Evolutionary conservation across 2,329 filamentous ascomycete species (phyloP).

Genomic region (Cladorrhinum sp.): DNA sequence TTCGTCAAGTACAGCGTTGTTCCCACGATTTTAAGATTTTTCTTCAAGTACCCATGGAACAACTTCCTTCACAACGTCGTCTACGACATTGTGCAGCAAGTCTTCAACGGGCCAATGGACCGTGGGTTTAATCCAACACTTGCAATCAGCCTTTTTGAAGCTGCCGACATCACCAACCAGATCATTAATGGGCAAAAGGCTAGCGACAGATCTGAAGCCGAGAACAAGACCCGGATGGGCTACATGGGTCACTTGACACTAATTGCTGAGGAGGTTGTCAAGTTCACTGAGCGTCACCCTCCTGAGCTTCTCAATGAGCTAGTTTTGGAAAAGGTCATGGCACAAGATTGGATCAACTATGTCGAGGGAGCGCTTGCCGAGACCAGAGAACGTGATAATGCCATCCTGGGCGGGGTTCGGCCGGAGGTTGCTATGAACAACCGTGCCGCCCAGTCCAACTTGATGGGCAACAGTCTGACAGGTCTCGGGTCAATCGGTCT

Average conservation of each 20-base stretch:
- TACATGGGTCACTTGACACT: conserved; percentile 98
- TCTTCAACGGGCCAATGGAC: conserved; percentile 98
- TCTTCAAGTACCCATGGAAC: conserved; percentile 98
- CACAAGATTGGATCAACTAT: conserved; percentile 88
- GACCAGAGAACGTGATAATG: conserved; percentile 93
- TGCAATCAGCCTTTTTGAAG: conserved; percentile 89
- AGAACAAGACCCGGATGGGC: conserved; percentile 85
- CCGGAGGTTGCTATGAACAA: conserved; percentile 86
- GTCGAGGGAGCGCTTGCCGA: conserved; percentile 91
- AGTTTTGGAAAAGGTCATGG: conserved; percentile 85
- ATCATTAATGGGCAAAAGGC: conserved; percentile 88
- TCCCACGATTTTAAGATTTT: conserved; percentile 93
- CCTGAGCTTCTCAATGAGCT: conserved; percentile 80
- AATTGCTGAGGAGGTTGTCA: conserved; percentile 97
- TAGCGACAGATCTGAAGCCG: conserved; percentile 80
- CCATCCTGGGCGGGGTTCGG: conserved; percentile 92
- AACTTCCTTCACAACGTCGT: conserved; percentile 99
- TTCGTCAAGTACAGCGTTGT: conserved; percentile 95
- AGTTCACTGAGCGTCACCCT: conserved; percentile 92
- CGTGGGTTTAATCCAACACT: conserved; percentile 87
- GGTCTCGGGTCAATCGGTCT: conserved; percentile 43
- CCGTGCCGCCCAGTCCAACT: conserved; percentile 54
- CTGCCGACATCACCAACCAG: conserved; percentile 81
- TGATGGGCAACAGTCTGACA: conserved; percentile 49
- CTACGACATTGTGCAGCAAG: conserved; percentile 97